Base-by-base conservation (phyloP, 768 basidiomycete species). In the Tulasnella sp. region DNA sequence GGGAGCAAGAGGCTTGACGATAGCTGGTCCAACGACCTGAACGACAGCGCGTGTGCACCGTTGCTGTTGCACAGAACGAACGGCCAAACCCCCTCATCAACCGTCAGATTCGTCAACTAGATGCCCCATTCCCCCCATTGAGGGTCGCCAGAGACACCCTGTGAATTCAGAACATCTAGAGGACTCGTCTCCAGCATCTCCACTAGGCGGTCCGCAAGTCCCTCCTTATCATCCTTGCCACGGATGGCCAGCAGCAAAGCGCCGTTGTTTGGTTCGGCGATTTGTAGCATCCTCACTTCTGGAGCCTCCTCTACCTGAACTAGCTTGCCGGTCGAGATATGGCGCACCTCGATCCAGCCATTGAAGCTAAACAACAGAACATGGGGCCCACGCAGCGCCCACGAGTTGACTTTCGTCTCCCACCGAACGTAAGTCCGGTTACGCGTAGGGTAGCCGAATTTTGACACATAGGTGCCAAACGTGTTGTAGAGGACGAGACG, bases 231-330 rank as follows among this genome's bases (percentile, higher is more conserved):
- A 75, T 91, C 89, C 76, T 84, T 83, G 14, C 93, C 93, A 56
- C 86, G 88, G 91, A 92, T 92, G 18, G 88, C 92, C 5, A 92
- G 86, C 71, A 94, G 83, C 34, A 93, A 86, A 8, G 89, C 87
- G 75, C 89, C 88, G 39, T 48, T 27, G 40, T 88, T 84, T 56
- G 39, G 86, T 44, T 84, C 0, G 87, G 88, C 18, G 86, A 84
- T 83, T 71, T 92, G 88, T 73, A 94, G 84, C 39, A 94, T 87
- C 36, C 93, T 90, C 48, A 95, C 88, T 82, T 94, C 92, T 16
- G 83, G 82, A 0, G 88, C 94, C 82, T 94, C 92, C 68, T 95
- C 90, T n/a, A 94, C 92, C 85, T 96, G 94, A n/a, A 91, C 89
- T 27, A 96, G 89, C 75, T 89, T 85, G 5, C 93, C 91, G 0